Conservation (phyloP, 2,329 filamentous ascomycete genomes). For the Fusarium armeniacum region DNA sequence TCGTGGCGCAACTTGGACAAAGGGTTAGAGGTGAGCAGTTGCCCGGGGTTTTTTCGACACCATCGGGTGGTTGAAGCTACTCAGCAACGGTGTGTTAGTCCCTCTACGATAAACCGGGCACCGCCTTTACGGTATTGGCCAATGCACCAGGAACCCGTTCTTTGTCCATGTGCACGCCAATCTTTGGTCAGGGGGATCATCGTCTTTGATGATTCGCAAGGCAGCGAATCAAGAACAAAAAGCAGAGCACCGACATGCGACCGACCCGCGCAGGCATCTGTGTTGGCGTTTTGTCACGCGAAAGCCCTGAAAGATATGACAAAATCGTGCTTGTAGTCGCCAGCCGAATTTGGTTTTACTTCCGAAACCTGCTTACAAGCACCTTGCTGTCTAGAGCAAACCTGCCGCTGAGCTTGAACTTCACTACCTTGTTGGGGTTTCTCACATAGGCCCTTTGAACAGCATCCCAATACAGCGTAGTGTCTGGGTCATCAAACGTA, state of each 20-base stretch:
- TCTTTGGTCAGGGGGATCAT: background rate
- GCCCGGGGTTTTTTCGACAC: conserved; percentile 45
- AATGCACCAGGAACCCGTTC: background rate
- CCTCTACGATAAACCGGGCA: background rate
- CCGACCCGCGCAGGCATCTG: background rate
- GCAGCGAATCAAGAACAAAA: background rate
- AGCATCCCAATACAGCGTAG: background rate
- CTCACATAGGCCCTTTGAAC: background rate
- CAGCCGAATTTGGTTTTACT: background rate
- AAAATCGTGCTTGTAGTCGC: background rate
- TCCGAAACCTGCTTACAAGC: background rate
- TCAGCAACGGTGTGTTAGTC: background rate
- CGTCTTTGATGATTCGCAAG: background rate
- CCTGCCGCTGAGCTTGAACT: background rate
- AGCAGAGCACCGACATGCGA: background rate
- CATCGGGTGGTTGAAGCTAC: conserved; percentile 31
- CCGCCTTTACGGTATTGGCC: background rate
- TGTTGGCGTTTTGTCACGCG: background rate
- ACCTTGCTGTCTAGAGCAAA: background rate
- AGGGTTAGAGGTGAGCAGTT: conserved; percentile 51
- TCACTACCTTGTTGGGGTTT: background rate
- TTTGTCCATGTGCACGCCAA: conserved; percentile 6
- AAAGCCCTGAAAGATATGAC: background rate
- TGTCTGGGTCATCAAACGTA: background rate
- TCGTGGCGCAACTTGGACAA: conserved; percentile 55